These are phyloP conservation scores for Termitomyces sp. DNA, from an alignment of 768 basidiomycete species.

Conservation along the genomic window DNA sequence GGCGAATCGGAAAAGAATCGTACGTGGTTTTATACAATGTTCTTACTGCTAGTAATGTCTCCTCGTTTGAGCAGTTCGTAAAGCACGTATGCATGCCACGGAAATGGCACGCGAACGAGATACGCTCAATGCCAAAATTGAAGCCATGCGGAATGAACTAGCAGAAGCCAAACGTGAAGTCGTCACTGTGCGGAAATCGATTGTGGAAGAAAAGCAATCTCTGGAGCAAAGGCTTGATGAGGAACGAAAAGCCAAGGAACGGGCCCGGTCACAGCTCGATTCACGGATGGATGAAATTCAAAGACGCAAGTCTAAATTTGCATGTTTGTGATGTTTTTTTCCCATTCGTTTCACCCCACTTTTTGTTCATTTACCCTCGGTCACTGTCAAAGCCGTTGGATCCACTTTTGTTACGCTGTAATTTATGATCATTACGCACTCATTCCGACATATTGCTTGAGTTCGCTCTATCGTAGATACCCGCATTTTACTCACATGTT, in stretches of 20 bases:
- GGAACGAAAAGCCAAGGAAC: conserved; percentile 85
- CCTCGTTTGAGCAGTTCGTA: conserved; percentile 55
- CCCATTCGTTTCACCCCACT: conserved; percentile 5
- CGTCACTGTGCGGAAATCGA: conserved; percentile 65
- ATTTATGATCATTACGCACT: conserved; percentile 21
- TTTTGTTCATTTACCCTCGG: conserved; percentile 12
- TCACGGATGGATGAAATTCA: conserved; percentile 81
- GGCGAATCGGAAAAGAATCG: conserved; percentile 92
- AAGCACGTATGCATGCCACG: conserved; percentile 90
- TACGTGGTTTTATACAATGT: conserved; percentile 35
- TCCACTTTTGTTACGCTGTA: conserved; percentile 14
- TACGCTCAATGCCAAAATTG: conserved; percentile 57
- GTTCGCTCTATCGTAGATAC: conserved; percentile 37
- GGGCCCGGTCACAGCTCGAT: conserved; percentile 82
- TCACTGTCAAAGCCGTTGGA: conserved; percentile 11
- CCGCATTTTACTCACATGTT: conserved; percentile 30
- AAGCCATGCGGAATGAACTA: conserved; percentile 65
- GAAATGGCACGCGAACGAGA: conserved; percentile 87
- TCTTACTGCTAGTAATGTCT: conserved; percentile 2
- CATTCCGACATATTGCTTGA: conserved; percentile 15
- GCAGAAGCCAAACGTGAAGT: conserved; percentile 78
- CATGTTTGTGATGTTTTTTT: conserved; percentile 59
- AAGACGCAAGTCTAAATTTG: conserved; percentile 88
- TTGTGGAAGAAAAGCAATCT: conserved; percentile 86
- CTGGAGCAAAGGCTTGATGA: conserved; percentile 80